Conservation (phyloP, 805 yeast species). For the Alloascoidea africana region DNA sequence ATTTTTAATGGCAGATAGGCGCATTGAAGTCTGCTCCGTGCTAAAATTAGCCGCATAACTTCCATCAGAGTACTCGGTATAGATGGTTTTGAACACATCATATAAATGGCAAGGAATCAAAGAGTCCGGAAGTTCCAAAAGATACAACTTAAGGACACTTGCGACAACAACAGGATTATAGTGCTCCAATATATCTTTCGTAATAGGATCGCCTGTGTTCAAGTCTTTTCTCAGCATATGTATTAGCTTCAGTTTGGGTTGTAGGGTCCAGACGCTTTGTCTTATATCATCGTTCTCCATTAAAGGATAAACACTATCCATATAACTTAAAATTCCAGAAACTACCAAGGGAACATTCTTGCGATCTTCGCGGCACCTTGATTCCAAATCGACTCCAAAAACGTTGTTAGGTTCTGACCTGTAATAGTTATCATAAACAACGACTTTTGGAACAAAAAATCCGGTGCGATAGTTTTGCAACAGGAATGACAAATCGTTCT, state of each 20-base stretch:
- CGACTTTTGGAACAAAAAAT: conserved; percentile 53
- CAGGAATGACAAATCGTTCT: conserved; percentile 47
- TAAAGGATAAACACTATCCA: conserved; percentile 55
- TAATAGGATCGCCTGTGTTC: conserved; percentile 18
- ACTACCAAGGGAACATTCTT: conserved; percentile 58
- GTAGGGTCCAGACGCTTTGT: conserved; percentile 50
- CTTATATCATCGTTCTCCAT: conserved; percentile 55
- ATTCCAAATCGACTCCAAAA: conserved; percentile 67
- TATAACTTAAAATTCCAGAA: conserved; percentile 43
- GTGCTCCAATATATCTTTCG: conserved; percentile 17
- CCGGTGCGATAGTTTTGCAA: conserved; percentile 64
- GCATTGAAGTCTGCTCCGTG: conserved; percentile 15
- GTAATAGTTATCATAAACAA: conserved; percentile 68
- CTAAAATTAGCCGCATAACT: conserved; percentile 1
- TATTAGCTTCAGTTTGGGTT: conserved; percentile 42
- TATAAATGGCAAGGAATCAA: conserved; percentile 48
- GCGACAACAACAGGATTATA: conserved; percentile 45
- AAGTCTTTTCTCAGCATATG: conserved; percentile 46
- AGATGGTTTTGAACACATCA: conserved; percentile 55
- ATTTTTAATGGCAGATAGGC: conserved; percentile 51
- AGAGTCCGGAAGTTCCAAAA: conserved; percentile 71
- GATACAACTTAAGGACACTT: conserved; percentile 53
- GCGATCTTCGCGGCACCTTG: conserved; percentile 55
- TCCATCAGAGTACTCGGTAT: conserved; percentile 28
- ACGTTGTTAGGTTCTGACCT: conserved; percentile 51